Conservation (phyloP, 345 rosid species). For the Odontarrhena argentea region DNA sequence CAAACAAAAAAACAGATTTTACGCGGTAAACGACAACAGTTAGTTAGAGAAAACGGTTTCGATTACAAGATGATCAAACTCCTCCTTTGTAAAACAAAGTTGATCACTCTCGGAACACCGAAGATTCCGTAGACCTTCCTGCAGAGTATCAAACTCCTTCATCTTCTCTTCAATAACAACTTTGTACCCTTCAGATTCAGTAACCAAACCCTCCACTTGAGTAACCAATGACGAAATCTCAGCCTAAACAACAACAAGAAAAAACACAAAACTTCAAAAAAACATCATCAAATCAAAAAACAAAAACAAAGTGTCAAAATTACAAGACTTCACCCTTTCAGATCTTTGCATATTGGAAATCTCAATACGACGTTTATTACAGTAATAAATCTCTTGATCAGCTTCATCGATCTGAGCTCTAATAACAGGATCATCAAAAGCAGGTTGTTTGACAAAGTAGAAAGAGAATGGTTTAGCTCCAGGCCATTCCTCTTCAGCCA, state of each 20-base stretch:
- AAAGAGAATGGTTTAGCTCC: conserved; percentile 54
- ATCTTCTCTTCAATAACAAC: conserved; percentile 59
- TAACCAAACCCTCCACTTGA: conserved; percentile 41
- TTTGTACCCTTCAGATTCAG: conserved; percentile 47
- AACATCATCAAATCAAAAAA: background rate
- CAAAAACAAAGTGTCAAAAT: too few relatives aligned
- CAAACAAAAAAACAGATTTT: background rate
- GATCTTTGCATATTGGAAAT: conserved; percentile 46
- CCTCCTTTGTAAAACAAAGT: conserved; percentile 79
- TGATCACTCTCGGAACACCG: conserved; percentile 42
- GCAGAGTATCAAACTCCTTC: conserved; percentile 70
- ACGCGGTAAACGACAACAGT: background rate
- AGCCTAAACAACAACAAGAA: conserved; percentile 34
- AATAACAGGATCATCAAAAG: conserved; percentile 62
- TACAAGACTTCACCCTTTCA: conserved; percentile 54
- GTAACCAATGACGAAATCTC: conserved; percentile 49
- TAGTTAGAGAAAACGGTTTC: background rate
- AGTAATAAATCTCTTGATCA: conserved; percentile 61
- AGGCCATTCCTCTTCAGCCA: conserved; percentile 62
- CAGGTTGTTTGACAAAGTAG: conserved; percentile 56
- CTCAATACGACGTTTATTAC: conserved; percentile 51
- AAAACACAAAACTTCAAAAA: background rate
- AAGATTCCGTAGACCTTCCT: conserved; percentile 70
- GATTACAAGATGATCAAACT: conserved; percentile 75
- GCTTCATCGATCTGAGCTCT: conserved; percentile 61